Evolutionary conservation across 1,284 basidiomycete species (phyloP), one percentile per base, ranked within the genome.

Genomic region (Fomes fomentarius): DNA sequence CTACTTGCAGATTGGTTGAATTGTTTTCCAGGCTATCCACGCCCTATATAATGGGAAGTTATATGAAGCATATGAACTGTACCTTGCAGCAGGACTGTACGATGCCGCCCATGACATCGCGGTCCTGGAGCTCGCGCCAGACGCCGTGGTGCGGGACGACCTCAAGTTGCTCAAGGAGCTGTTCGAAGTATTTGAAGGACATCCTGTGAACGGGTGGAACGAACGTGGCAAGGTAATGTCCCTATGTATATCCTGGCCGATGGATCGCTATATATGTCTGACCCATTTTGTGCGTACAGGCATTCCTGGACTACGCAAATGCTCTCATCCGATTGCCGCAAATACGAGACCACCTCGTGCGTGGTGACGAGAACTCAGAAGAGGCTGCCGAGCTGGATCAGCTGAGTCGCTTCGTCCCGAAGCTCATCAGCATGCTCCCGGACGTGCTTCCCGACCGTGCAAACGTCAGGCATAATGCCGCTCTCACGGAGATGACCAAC

Each of bases 101-200:
- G 81, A 86, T 42, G 75, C 82, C 6, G 95, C 96, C 0, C 95
- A 98, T 68, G 83, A 86, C 37, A 76, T 97, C 21, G 92, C 92
- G 1, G 79, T 94, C 26, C 72, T 78, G 6, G 86, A 94, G 60
- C 82, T 99, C n/a, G 93, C 93, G 8, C 93, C 94, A 1, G 96
- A 98, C 64, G 93, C 91, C 0, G 78, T 98, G 49, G 79, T 98
- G 40, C 81, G 92, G 9, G 82, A 87, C 45, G 96, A 98, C 70
- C 71, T 87, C 8, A 80, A 78, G 1, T 74, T 96, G 8, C 74
- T 98, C n/a, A 76, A 77, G 31, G 78, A 79, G n/a, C 69, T 98
- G 11, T 92, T 98, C 63, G 75, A 75, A 41, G 79, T 80, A 1
- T 87, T 98, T 61, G 78, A 78, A 26, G 80, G 79, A 12, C 81